Percentiles rank a stretch among this genome's conserved stretches.
Evolutionary conservation across 163 green algal species (phyloP).

Genomic region (Scenedesmus sp.): DNA sequence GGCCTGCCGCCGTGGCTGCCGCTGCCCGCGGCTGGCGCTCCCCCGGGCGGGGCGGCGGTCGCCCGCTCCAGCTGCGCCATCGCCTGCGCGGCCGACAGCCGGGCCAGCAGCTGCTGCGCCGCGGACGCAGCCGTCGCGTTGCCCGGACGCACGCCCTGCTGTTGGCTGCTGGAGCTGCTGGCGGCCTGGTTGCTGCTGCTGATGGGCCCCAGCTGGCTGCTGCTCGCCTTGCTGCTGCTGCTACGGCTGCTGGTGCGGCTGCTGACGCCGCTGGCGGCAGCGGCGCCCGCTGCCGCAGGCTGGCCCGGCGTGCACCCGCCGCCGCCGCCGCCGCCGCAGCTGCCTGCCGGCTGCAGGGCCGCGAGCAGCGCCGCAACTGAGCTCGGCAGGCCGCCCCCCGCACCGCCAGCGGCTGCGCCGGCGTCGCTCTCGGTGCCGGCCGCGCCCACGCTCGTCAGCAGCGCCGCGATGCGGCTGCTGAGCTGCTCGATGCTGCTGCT

Average conservation of each 20-base stretch:
- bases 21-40: not conserved
- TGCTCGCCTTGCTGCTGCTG: slow-evolving; percentile 10
- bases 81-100: not conserved
- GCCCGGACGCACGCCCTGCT: not conserved
- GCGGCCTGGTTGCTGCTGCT: not conserved
- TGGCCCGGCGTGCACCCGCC: too few species aligned
- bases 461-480: slow-evolving; percentile 7
- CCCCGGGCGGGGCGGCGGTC: not conserved
- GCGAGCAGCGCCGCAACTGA: too few species aligned
- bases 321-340: not conserved
- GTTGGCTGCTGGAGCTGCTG: not conserved
- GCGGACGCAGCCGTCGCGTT: slow-evolving; percentile 8
- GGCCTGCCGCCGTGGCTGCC: not conserved
- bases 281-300: not conserved
- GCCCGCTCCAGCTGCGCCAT: not conserved
- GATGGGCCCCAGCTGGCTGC: slow-evolving; percentile 1
- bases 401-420: not conserved
- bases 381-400: too few species aligned
- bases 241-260: not conserved
- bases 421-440: not conserved
- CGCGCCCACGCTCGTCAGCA: not conserved
- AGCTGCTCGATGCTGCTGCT: slow-evolving; percentile 17
- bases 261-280: not conserved
- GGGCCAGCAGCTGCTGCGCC: slow-evolving; percentile 5
- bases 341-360: too few species aligned